A percentile compares a stretch with the other conserved stretches of the same genome.
These are phyloP conservation scores for Turnera subulata DNA, from an alignment of 345 rosid genomes.

Conservation along the genomic window DNA sequence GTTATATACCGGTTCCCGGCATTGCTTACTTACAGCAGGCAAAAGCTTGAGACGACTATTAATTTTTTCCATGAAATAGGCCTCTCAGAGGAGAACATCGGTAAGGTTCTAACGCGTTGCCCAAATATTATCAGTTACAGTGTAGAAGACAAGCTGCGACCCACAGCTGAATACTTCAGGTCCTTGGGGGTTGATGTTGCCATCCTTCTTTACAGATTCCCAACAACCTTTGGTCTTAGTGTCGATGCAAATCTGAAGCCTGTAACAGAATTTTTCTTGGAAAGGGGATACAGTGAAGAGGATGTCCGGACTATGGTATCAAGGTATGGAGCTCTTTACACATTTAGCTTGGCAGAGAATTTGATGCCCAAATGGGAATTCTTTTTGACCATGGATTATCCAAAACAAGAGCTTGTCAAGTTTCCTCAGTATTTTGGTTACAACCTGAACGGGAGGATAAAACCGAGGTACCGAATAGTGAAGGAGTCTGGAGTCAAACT, in stretches of 20 bases:
- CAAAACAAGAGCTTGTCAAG: conserved; percentile 69
- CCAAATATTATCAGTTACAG: conserved; percentile 79
- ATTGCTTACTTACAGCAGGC: conserved; percentile 76
- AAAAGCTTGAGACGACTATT: conserved; percentile 52
- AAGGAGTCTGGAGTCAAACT: conserved; percentile 58
- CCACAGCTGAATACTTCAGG: conserved; percentile 64
- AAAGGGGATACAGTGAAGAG: conserved; percentile 50
- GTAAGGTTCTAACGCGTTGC: conserved; percentile 67
- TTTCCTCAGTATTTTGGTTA: conserved; percentile 92
- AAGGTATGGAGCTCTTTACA: conserved; percentile 73
- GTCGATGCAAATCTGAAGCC: conserved; percentile 78
- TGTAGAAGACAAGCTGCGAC: conserved; percentile 73
- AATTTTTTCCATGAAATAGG: conserved; percentile 71
- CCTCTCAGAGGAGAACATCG: conserved; percentile 53
- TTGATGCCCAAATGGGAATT: conserved; percentile 84
- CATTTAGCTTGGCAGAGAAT: conserved; percentile 73
- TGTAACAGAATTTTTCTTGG: conserved; percentile 67
- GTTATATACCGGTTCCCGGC: conserved; percentile 82
- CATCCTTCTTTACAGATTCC: conserved; percentile 62
- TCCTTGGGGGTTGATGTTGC: conserved; percentile 64
- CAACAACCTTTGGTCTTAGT: conserved; percentile 78
- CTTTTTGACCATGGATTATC: conserved; percentile 81
- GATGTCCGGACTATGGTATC: conserved; percentile 71
- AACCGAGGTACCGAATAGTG: conserved; percentile 67
- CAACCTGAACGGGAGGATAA: conserved; percentile 74